phyloP scores from a whole-genome alignment of 1,284 basidiomycete genomes.

The Apiotrichum porosum region DNA sequence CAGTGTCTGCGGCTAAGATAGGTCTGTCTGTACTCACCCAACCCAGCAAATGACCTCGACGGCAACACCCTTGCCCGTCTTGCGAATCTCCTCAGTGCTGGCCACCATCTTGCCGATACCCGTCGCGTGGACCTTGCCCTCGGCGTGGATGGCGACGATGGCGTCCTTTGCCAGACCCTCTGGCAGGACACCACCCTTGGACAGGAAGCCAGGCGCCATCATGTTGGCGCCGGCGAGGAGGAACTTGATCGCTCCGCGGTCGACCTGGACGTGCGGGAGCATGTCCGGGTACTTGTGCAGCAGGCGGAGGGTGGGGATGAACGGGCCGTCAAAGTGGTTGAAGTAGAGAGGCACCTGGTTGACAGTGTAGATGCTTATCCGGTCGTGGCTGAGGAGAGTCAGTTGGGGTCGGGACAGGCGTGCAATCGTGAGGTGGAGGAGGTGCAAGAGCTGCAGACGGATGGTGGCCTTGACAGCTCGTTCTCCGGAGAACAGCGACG shows the following conservation, averaged over 20 bases:
- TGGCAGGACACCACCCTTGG: slow-evolving; percentile 82
- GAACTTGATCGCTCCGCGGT: slow-evolving; percentile 97
- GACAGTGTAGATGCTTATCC: slow-evolving; percentile 86
- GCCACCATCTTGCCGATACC: slow-evolving; percentile 82
- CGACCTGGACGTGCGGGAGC: slow-evolving; percentile 81
- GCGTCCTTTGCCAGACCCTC: slow-evolving; percentile 66
- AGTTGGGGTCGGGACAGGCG: neutral
- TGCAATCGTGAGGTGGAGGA: no score
- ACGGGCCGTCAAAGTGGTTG: slow-evolving; percentile 94
- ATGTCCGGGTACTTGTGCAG: slow-evolving; percentile 91
- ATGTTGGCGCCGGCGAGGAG: slow-evolving; percentile 84
- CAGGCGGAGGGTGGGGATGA: slow-evolving; percentile 79
- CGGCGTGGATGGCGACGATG: slow-evolving; percentile 82
- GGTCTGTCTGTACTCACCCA: slow-evolving; percentile 42
- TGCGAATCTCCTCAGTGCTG: slow-evolving; percentile 81
- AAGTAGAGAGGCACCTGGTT: slow-evolving; percentile 86
- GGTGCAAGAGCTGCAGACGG: no score
- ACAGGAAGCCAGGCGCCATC: slow-evolving; percentile 96
- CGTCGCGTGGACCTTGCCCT: slow-evolving; percentile 92
- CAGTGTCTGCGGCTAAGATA: neutral
- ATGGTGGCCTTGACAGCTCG: no score
- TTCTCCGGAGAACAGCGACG: no score
- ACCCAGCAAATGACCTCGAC: slow-evolving; percentile 68
- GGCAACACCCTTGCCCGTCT: slow-evolving; percentile 81
- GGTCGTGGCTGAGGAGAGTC: slow-evolving; percentile 68